Conservation (phyloP, 768 basidiomycete genomes). For the Tylopilus vinaceipallidus region DNA sequence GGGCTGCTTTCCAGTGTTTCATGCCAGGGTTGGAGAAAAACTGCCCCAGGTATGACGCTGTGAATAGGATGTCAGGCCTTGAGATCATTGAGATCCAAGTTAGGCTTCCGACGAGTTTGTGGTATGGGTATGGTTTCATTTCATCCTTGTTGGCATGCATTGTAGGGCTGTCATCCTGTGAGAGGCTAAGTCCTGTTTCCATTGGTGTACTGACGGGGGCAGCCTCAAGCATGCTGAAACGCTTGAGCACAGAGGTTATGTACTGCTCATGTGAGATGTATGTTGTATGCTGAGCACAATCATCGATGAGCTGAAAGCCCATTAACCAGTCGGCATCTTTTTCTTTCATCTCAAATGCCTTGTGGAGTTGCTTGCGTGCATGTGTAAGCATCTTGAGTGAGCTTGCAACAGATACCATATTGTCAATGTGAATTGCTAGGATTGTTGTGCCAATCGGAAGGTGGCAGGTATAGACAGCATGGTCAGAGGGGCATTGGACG, state of each 20-base stretch:
- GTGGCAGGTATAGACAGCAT: too few species aligned
- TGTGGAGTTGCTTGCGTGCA: background rate
- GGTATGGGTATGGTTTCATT: background rate
- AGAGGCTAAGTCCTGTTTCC: background rate
- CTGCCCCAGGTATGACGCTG: too few species aligned
- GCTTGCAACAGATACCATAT: too few species aligned
- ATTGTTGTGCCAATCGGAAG: too few species aligned
- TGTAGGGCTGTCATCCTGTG: background rate
- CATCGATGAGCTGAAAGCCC: background rate
- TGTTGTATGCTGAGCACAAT: background rate
- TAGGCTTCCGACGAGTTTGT: background rate
- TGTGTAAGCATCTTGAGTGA: too few species aligned
- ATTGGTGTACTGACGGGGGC: background rate
- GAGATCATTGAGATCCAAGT: too few species aligned
- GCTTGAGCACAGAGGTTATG: background rate
- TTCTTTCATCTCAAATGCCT: background rate
- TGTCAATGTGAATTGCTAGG: too few species aligned
- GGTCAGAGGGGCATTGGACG: too few species aligned
- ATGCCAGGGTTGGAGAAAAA: too few species aligned
- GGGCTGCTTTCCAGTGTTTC: too few species aligned
- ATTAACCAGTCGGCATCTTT: background rate
- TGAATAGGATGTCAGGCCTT: too few species aligned
- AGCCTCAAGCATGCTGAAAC: background rate
- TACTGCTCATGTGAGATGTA: background rate
- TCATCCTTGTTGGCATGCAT: background rate